phyloP scores from a whole-genome alignment of 169 alveolate genomes.

The Plasmodium cynomolgi region DNA sequence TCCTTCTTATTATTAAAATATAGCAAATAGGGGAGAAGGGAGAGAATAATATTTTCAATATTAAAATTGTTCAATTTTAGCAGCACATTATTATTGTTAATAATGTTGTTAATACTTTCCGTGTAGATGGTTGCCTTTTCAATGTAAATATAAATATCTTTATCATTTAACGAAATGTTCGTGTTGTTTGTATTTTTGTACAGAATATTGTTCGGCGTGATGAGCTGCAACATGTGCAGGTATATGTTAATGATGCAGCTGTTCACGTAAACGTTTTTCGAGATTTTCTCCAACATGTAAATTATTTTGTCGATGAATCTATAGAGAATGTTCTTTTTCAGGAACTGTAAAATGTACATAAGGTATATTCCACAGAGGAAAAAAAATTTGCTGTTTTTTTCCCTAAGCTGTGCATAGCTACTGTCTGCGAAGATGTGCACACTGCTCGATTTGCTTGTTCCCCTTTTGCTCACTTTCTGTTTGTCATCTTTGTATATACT shows the following conservation, averaged over 20 bases:
- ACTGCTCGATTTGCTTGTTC: not conserved
- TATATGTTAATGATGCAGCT: conserved; percentile 72
- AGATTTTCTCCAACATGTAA: conserved; percentile 58
- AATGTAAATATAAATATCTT: conserved; percentile 71
- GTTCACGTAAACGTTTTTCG: conserved; percentile 66
- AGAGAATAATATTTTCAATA: conserved; percentile 73
- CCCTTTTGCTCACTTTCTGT: conserved; percentile 3
- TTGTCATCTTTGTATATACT: conserved; percentile 54
- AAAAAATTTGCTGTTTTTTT: conserved; percentile 56
- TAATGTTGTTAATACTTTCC: conserved; percentile 74
- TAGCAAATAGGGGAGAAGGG: conserved; percentile 61
- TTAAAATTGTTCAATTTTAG: conserved; percentile 68
- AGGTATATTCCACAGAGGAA: conserved; percentile 69
- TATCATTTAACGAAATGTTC: conserved; percentile 68
- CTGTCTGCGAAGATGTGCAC: not conserved
- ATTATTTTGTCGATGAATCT: conserved; percentile 67
- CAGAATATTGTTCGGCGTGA: conserved; percentile 64
- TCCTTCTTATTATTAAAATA: conserved; percentile 68
- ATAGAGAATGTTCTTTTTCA: conserved; percentile 58
- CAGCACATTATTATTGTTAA: conserved; percentile 64
- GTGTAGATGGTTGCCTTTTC: conserved; percentile 76
- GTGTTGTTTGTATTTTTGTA: conserved; percentile 73
- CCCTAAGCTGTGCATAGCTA: conserved; percentile 2
- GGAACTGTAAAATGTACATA: conserved; percentile 69
- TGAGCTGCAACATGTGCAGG: conserved; percentile 69